Evolutionary conservation across 1,139 yeast genomes (phyloP), one percentile per base, ranked within the genome.

Genomic region (Wickerhamomyces sp.): DNA sequence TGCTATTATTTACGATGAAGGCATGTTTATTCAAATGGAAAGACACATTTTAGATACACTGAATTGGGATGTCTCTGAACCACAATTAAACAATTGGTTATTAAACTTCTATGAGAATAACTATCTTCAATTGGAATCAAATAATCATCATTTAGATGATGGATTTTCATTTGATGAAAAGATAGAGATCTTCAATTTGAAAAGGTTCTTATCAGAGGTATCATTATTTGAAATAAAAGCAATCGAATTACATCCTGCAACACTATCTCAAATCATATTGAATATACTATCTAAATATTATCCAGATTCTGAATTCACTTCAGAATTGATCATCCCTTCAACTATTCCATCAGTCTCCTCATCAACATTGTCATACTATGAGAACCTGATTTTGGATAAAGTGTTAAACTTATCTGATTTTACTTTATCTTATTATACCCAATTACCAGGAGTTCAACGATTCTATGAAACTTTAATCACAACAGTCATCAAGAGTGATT

Each of bases 21-120:
- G 79, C 4, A 81, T 81, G 87, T 70, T 72, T 49, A 58, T 79
- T 65, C 76, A 79, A 67, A 72, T 72, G 76, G 76, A 72, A 55
- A 63, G 68, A 54, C 76, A 81, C 56, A 77, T 81, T 34, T 64
- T 81, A 52, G 72, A 72, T 45, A 80, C 87, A 0, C 68, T 81
- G 54, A 76, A 75, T 51, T 81, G 88, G 88, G 74, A 74, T 36
- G 67, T 81, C 45, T 73, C 70, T 51, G 85, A 78, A 56, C 81
- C 85, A 10, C 69, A 73, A 48, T 67, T 81, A 45, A 79, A 76
- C 47, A 84, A 81, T 54, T 81, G 72, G 64, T 59, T 68, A 29
- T 55, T 70, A 45, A 65, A 65, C 44, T 66, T 67, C 36, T 70
- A 68, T 46, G 74, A 71, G 51, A 64, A 65, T 49, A 67, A 71